Base-by-base conservation (phyloP, 768 basidiomycete species). In the Hypholoma fasciculare region DNA sequence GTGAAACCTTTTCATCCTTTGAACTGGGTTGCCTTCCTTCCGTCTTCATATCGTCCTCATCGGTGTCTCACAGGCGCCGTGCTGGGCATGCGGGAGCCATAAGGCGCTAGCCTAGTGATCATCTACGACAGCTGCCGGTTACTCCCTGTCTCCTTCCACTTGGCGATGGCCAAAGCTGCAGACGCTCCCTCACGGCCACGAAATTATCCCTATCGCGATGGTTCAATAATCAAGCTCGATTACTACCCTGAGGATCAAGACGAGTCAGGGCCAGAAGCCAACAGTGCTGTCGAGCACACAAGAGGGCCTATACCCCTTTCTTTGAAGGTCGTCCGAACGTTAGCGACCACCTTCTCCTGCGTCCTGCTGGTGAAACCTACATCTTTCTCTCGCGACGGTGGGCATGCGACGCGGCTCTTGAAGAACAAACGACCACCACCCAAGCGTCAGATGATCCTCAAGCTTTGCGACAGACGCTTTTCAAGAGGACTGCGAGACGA, bases 381-480 rank as follows among this genome's bases (percentile, higher is more conserved):
- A 11, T 52, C 52, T 13, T 37, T 27, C 4, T 17, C 20, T 14
- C 54, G 36, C 13, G 23, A 51, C 8, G 30, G 48, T 34, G 16
- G 34, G 39, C 13, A 19, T 19, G 39, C 34, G 14, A 23, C 30
- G 19, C 34, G 44, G 11, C 17, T 49, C 20, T 26, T 39, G 20
- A 52, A 42, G 51, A 52, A 27, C 13, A 59, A 20, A 23, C 39
- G 39, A 30, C 54, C 52, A 1, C 40, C 54, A 6, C 19, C n/a
- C 20, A 44, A 40, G 42, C 27, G 34, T 43, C 50, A 53, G 14
- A 30, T 50, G 27, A 50, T 62, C 34, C 58, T 62, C 16, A 64
- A 64, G 50, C 49, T 64, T 26, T 62, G 53, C 36, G 61, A 64
- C 44, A 40, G 60, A 34, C 54, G 63, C 37, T 64, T 60, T 57